phyloP scores from a whole-genome alignment of 768 basidiomycete genomes.

The Termitomyces sp. region DNA sequence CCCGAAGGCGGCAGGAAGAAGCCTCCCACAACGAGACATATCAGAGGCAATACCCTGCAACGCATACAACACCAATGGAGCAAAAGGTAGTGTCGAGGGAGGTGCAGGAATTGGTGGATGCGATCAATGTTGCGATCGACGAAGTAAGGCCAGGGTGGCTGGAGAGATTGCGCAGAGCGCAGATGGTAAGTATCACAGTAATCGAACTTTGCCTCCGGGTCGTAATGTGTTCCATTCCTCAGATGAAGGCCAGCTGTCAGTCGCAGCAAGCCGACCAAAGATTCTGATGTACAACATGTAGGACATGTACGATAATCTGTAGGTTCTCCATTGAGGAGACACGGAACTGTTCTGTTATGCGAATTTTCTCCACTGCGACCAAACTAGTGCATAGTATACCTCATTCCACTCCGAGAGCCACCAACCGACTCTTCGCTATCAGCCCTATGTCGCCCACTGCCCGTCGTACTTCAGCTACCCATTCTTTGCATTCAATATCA shows the following conservation, averaged over 20 bases:
- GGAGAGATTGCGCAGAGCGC: constrained; percentile 43
- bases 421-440: constrained; percentile 71
- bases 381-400: constrained; percentile 8
- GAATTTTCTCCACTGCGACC: neutral
- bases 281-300: constrained; percentile 8
- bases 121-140: constrained; percentile 47
- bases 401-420: constrained; percentile 34
- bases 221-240: neutral
- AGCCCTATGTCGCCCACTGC: constrained; percentile 68
- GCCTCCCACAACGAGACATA: constrained; percentile 18
- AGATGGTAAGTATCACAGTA: constrained; percentile 34
- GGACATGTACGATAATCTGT: neutral
- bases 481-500: constrained; percentile 36
- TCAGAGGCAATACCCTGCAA: neutral
- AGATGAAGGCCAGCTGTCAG: constrained; percentile 15
- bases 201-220: neutral
- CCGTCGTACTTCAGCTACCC: constrained; percentile 65
- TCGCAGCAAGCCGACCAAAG: constrained; percentile 6
- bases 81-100: constrained; percentile 34
- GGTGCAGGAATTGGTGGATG: constrained; percentile 49
- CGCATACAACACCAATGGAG: constrained; percentile 31
- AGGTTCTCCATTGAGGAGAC: neutral
- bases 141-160: constrained; percentile 60
- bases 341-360: neutral
- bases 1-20: constrained; percentile 40